phyloP scores from a whole-genome alignment of 306 rosid species.

The Castanea mollissima region DNA sequence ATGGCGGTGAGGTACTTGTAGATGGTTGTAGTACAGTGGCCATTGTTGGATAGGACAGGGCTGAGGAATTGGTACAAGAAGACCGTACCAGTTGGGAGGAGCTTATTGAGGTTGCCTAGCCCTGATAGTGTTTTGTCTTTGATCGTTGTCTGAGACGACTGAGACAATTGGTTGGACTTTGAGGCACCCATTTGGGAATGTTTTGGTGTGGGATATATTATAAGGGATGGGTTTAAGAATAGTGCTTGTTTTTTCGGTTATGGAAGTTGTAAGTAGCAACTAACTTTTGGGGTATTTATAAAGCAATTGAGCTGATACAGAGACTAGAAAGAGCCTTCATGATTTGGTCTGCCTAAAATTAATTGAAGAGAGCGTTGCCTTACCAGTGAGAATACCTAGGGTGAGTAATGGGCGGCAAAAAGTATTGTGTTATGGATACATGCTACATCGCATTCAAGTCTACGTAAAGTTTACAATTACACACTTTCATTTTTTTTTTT shows the following conservation, averaged over 20 bases:
- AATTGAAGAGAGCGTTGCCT: not conserved
- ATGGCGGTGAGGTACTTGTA: slow-evolving; percentile 28
- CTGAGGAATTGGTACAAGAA: slow-evolving; percentile 72
- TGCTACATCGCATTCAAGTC: no score
- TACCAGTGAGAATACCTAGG: no score
- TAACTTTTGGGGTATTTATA: slow-evolving; percentile 11
- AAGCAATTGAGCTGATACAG: not conserved
- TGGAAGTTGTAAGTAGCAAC: not conserved
- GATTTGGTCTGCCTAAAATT: slow-evolving; percentile 1
- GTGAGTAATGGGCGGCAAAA: no score
- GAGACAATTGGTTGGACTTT: not conserved
- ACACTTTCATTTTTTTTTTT: no score
- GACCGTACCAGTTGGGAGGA: slow-evolving; percentile 79
- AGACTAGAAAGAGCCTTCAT: no score
- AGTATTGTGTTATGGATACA: no score
- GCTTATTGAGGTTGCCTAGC: slow-evolving; percentile 58
- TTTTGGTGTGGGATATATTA: not conserved
- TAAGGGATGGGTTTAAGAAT: not conserved
- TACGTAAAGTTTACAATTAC: no score
- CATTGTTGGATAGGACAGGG: slow-evolving; percentile 64
- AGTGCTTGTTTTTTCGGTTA: not conserved
- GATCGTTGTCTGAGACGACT: not conserved
- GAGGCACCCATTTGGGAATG: slow-evolving; percentile 21
- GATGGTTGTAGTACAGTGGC: slow-evolving; percentile 36
- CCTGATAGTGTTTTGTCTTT: slow-evolving; percentile 35